A percentile compares a stretch with the other conserved stretches of the same genome.
Conservation (phyloP, 2,329 filamentous ascomycete species). For the Parastagonospora nodorum region DNA sequence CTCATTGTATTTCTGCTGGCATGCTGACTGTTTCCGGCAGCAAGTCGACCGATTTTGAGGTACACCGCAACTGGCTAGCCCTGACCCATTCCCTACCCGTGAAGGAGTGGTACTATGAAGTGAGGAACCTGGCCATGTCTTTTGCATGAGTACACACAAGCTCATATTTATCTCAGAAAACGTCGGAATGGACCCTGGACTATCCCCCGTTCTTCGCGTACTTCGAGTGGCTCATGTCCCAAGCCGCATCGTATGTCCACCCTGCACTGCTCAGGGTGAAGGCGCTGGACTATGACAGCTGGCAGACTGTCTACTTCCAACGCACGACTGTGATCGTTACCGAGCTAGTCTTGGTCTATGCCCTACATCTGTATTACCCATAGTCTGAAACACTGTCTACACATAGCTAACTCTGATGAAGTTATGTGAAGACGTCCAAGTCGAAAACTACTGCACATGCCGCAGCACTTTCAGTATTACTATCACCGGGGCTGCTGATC, state of each 20-base stretch:
- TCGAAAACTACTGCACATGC: constrained; percentile 81
- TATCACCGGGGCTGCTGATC: constrained; percentile 91
- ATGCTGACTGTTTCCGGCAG: constrained; percentile 56
- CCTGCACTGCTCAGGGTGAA: constrained; percentile 80
- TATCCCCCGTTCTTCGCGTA: constrained; percentile 98
- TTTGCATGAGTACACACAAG: constrained; percentile 5
- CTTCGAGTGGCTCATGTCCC: constrained; percentile 92
- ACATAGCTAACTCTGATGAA: constrained; percentile 43
- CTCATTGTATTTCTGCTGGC: constrained; percentile 2
- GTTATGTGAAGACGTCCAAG: constrained; percentile 75
- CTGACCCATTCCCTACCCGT: constrained; percentile 88
- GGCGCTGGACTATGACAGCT: constrained; percentile 85
- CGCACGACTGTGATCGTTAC: constrained; percentile 83
- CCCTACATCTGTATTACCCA: constrained; percentile 70
- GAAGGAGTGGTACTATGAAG: constrained; percentile 92
- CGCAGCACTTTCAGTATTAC: constrained; percentile 83
- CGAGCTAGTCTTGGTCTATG: constrained; percentile 82
- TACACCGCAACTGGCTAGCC: constrained; percentile 98
- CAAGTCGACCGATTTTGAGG: constrained; percentile 98
- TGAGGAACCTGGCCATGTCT: constrained; percentile 32
- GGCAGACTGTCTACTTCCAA: constrained; percentile 94
- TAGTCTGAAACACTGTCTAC: neutral
- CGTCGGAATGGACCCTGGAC: constrained; percentile 99
- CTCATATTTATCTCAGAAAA: constrained; percentile 60
- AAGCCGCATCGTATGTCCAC: constrained; percentile 76